These are phyloP conservation scores for Areca catechu DNA, from an alignment of 176 grass and related monocot species.

Conservation along the genomic window DNA sequence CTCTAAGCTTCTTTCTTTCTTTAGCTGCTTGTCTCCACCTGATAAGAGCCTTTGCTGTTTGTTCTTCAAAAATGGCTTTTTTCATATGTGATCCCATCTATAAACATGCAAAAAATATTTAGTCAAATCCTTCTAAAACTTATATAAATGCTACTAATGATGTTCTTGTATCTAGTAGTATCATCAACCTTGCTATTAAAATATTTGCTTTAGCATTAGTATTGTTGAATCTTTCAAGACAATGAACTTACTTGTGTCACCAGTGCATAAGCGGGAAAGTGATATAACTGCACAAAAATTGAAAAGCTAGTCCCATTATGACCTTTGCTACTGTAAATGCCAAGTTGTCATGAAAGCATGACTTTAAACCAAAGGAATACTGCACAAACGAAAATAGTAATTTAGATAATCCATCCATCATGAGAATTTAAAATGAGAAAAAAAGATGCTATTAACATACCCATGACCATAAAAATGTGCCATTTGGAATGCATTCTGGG, in stretches of 20 bases:
- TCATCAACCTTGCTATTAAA: not conserved
- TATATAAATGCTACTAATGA: not conserved
- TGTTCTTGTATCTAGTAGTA: not conserved
- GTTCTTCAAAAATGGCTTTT: constrained; percentile 82
- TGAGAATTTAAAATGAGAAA: not conserved
- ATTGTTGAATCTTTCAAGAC: too few species aligned
- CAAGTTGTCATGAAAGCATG: constrained; percentile 38
- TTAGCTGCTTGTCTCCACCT: constrained; percentile 54
- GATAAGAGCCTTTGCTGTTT: constrained; percentile 59
- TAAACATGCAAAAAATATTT: not conserved
- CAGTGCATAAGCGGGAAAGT: constrained; percentile 87
- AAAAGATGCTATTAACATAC: constrained; percentile 20
- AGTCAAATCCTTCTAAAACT: too few species aligned
- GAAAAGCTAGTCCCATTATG: constrained; percentile 38
- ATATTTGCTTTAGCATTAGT: too few species aligned
- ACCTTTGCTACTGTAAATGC: constrained; percentile 37
- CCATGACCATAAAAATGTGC: constrained; percentile 77
- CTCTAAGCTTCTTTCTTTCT: constrained; percentile 38
- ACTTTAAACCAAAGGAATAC: constrained; percentile 39
- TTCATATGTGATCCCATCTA: constrained; percentile 98
- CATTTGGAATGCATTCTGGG: constrained; percentile 86
- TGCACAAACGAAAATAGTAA: constrained; percentile 8
- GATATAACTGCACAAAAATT: constrained; percentile 90
- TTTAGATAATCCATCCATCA: not conserved
- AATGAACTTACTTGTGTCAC: constrained; percentile 63